phyloP scores from a whole-genome alignment of 306 rosid species.

The Malus sylvestris region DNA sequence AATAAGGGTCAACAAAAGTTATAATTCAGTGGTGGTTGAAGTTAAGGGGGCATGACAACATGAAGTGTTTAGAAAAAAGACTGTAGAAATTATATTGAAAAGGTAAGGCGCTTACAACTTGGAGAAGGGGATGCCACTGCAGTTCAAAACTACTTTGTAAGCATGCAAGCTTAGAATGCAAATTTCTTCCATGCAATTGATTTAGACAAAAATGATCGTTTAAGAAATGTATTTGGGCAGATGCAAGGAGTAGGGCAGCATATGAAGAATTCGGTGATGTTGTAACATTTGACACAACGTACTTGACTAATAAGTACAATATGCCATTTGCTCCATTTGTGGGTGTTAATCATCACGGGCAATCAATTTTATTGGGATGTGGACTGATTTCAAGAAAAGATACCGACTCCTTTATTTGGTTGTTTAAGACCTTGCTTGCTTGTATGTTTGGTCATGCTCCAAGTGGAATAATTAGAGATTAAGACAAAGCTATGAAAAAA shows the following conservation, averaged over 20 bases:
- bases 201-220: not conserved
- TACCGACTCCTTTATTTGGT: not conserved
- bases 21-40: not conserved
- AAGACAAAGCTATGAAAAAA: constrained; percentile 10
- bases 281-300: not conserved
- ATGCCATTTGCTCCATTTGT: not conserved
- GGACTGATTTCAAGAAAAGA: not conserved
- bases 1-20: not conserved
- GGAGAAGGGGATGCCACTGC: not conserved
- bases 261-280: not conserved
- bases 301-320: not conserved
- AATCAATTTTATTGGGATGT: not conserved
- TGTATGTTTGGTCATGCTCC: not conserved
- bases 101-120: not conserved
- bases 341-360: not conserved
- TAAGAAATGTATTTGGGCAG: not conserved
- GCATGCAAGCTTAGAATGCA: not conserved
- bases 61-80: not conserved
- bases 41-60: not conserved
- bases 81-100: not conserved
- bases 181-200: not conserved
- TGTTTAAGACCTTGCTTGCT: not conserved
- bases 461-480: not conserved
- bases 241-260: not conserved
- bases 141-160: not conserved